A percentile compares a stretch with the other conserved stretches of the same genome.
phyloP scores from a whole-genome alignment of 495 filamentous ascomycete species.

The Rhizodiscina lignyota region DNA sequence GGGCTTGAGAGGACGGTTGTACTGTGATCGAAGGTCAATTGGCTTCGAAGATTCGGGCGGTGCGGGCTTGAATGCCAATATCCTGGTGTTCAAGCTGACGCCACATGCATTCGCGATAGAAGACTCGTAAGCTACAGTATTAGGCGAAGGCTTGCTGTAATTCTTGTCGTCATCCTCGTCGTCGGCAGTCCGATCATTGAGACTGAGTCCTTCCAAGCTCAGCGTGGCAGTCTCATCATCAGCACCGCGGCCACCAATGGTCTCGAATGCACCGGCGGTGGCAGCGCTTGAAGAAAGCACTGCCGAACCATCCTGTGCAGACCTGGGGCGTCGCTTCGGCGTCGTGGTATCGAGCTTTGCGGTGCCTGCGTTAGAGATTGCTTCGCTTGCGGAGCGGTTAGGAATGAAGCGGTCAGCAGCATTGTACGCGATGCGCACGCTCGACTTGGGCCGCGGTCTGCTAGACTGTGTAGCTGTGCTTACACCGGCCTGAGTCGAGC shows the following conservation, averaged over 20 bases:
- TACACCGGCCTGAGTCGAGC: no score
- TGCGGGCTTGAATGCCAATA: constrained; percentile 96
- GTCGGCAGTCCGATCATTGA: constrained; percentile 33
- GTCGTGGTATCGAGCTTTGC: constrained; percentile 57
- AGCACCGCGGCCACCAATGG: constrained; percentile 37
- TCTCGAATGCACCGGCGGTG: constrained; percentile 37
- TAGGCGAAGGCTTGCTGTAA: constrained; percentile 61
- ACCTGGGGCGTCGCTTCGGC: constrained; percentile 54
- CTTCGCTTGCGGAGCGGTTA: constrained; percentile 77
- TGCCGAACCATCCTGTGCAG: constrained; percentile 39
- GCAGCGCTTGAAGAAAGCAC: constrained; percentile 49
- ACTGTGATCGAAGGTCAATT: constrained; percentile 90
- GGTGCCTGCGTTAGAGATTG: constrained; percentile 61
- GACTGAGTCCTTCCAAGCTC: constrained; percentile 59
- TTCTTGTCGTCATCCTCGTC: constrained; percentile 38
- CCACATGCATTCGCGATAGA: constrained; percentile 85
- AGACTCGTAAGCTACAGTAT: constrained; percentile 80
- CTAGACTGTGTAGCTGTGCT: no score
- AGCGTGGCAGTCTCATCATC: constrained; percentile 57
- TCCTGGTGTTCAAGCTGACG: constrained; percentile 81
- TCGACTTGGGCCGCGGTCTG: constrained; percentile 63
- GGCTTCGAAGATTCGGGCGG: constrained; percentile 94
- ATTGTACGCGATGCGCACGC: constrained; percentile 54
- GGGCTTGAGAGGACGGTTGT: constrained; percentile 86
- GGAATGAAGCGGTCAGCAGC: constrained; percentile 94